phyloP scores from a whole-genome alignment of 1,139 yeast species.

The Kluyveromyces sp. region DNA sequence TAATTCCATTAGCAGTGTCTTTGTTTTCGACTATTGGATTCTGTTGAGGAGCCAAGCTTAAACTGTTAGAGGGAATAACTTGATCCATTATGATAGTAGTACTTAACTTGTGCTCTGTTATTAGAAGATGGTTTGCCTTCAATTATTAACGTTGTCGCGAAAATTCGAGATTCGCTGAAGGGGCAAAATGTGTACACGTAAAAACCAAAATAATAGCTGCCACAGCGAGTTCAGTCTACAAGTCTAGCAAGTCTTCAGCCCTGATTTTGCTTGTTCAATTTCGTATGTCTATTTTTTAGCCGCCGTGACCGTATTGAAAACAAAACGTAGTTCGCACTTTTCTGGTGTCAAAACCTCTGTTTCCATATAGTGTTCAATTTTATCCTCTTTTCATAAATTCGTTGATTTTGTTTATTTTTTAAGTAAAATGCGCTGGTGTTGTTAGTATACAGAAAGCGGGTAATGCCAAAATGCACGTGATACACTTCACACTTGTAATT shows the following conservation, averaged over 20 bases:
- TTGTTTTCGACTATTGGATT: not conserved
- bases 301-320: conserved; percentile 3
- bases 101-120: no score
- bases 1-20: not conserved
- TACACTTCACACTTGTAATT: not conserved
- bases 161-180: no score
- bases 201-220: not conserved
- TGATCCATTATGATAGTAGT: no score
- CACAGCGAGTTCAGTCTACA: not conserved
- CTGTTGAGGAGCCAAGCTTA: no score
- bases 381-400: not conserved
- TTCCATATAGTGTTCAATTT: not conserved
- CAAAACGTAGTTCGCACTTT: not conserved
- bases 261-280: not conserved
- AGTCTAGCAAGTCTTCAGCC: not conserved
- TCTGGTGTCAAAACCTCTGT: conserved; percentile 2
- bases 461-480: not conserved
- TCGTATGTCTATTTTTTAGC: conserved; percentile 3
- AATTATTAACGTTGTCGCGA: no score
- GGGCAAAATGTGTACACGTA: no score
- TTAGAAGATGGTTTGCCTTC: no score
- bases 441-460: not conserved
- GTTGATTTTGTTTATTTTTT: not conserved
- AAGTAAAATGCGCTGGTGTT: not conserved
- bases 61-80: no score